Evolutionary conservation across 805 yeast species (phyloP).

Genomic region (Wickerhamiella dianesei): DNA sequence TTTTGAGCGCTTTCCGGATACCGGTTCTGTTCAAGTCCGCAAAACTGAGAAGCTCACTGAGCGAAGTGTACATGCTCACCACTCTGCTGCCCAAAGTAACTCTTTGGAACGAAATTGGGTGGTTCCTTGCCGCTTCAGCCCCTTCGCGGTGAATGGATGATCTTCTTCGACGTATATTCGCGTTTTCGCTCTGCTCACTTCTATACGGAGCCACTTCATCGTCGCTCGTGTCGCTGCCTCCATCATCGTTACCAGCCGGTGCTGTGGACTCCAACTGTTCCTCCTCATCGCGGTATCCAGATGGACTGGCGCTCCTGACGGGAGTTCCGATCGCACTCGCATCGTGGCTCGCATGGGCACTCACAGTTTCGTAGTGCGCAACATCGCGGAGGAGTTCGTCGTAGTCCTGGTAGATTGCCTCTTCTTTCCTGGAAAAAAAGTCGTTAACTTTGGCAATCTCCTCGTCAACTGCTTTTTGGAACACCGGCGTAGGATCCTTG

Average conservation of each 20-base stretch:
- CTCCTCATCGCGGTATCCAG: conserved; percentile 1
- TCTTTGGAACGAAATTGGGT: conserved; percentile 11
- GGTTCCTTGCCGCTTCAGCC: conserved; percentile 9
- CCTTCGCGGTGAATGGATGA: conserved; percentile 12
- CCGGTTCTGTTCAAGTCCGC: conserved; percentile 80
- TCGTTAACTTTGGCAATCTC: conserved; percentile 65
- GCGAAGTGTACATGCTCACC: conserved; percentile 46
- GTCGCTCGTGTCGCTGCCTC: conserved; percentile 12
- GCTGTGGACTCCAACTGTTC: conserved; percentile 1
- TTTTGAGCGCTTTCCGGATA: conserved; percentile 76
- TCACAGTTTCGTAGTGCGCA: conserved; percentile 1
- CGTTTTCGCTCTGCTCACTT: conserved; percentile 22
- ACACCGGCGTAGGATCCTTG: conserved; percentile 44
- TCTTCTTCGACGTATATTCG: conserved; percentile 6
- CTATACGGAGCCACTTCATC: conserved; percentile 20
- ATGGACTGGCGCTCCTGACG: neutral
- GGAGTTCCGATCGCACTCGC: neutral
- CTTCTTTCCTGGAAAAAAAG: conserved; percentile 59
- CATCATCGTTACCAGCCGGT: neutral
- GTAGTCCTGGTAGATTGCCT: conserved; percentile 38
- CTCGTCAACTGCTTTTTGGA: conserved; percentile 56
- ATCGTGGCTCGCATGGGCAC: conserved; percentile 1
- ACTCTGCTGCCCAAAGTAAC: conserved; percentile 26
- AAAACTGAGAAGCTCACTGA: conserved; percentile 73
- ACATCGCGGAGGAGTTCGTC: conserved; percentile 44